Percentiles rank a stretch among this genome's conserved stretches.
Evolutionary conservation across 2,329 filamentous ascomycete species (phyloP).

Genomic region (Akanthomyces dipterigenus): DNA sequence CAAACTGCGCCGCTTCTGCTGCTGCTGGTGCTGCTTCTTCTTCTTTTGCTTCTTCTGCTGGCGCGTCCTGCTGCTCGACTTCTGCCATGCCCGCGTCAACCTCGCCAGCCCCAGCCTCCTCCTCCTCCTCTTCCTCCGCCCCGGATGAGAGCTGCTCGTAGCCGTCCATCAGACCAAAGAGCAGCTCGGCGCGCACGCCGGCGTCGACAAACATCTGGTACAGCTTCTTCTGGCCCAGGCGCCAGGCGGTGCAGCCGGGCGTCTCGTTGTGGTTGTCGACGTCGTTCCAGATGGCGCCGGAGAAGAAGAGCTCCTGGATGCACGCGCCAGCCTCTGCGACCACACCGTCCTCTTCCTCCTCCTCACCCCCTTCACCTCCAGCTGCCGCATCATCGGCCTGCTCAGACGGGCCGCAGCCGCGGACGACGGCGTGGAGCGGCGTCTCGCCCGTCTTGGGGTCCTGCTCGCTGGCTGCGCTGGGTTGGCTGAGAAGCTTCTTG

Average conservation of each 20-base stretch:
- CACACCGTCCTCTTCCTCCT: constrained; percentile 31
- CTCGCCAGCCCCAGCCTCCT: too few relatives aligned
- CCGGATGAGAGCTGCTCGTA: constrained; percentile 66
- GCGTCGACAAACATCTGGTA: constrained; percentile 84
- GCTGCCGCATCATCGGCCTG: not conserved
- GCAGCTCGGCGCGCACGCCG: constrained; percentile 81
- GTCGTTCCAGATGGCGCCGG: constrained; percentile 97
- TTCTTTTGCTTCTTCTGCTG: not conserved
- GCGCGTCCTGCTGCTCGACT: constrained; percentile 21
- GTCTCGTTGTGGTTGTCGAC: constrained; percentile 82
- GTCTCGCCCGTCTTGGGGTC: constrained; percentile 81
- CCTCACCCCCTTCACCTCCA: constrained; percentile 18
- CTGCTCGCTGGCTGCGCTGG: constrained; percentile 64
- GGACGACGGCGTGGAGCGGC: constrained; percentile 83
- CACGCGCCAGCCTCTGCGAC: constrained; percentile 60
- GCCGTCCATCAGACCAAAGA: constrained; percentile 74
- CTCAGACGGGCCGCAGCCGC: constrained; percentile 52
- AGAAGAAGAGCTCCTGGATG: constrained; percentile 70
- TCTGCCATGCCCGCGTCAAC: constrained; percentile 37
- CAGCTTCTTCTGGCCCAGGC: constrained; percentile 60
- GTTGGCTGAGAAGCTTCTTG: constrained; percentile 59
- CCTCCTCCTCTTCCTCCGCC: constrained; percentile 43
- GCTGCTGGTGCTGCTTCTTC: not conserved
- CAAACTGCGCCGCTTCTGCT: constrained; percentile 21
- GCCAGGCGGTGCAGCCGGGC: constrained; percentile 75